These are phyloP conservation scores for Trichoderma citrinoviride DNA, from an alignment of 2,329 filamentous ascomycete genomes.

Conservation along the genomic window DNA sequence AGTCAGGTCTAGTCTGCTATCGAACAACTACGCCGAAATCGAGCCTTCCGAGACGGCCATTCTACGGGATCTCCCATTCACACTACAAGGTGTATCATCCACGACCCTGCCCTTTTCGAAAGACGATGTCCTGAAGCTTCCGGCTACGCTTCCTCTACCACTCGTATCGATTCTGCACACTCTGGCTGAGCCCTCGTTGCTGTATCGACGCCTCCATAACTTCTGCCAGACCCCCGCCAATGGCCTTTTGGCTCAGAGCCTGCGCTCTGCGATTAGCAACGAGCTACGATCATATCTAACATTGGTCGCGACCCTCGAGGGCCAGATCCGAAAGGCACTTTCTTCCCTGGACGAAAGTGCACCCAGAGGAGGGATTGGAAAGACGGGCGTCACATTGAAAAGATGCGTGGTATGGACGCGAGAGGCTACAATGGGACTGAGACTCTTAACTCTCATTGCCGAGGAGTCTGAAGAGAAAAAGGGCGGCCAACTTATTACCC, in stretches of 20 bases:
- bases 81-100: conserved; percentile 86
- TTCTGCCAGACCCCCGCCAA: conserved; percentile 81
- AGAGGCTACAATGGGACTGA: conserved; percentile 91
- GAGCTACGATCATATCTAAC: conserved; percentile 89
- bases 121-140: conserved; percentile 69
- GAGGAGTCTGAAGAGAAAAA: conserved; percentile 81
- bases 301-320: conserved; percentile 87
- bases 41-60: conserved; percentile 64
- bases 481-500: conserved; percentile 86
- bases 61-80: conserved; percentile 83
- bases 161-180: conserved; percentile 84
- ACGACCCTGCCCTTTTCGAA: conserved; percentile 75
- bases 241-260: conserved; percentile 86
- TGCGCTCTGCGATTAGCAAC: conserved; percentile 78
- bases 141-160: conserved; percentile 75
- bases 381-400: conserved; percentile 89
- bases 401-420: conserved; percentile 96
- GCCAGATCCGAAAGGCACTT: conserved; percentile 82
- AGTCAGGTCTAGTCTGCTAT: conserved; percentile 56
- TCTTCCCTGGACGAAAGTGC: conserved; percentile 67
- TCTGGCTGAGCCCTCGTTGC: conserved; percentile 86
- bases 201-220: conserved; percentile 75
- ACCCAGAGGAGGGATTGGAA: conserved; percentile 70
- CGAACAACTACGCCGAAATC: conserved; percentile 55
- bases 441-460: conserved; percentile 90